Percentiles rank a stretch among this genome's conserved stretches.
phyloP scores from a whole-genome alignment of 2,329 filamentous ascomycete species.

The Trichoderma gracile region DNA sequence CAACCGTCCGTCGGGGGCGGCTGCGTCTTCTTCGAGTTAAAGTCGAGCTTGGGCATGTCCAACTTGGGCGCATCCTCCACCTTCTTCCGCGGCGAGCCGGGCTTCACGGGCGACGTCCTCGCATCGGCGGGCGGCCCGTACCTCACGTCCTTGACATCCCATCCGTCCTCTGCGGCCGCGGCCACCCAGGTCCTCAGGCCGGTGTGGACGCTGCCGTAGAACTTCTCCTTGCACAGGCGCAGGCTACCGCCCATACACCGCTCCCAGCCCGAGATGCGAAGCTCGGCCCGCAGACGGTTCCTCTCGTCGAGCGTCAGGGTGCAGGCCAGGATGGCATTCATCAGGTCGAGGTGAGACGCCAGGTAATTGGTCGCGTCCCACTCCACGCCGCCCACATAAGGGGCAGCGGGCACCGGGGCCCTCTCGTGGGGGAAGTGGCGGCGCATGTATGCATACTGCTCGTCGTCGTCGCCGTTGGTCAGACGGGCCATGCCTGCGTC shows the following conservation, averaged over 20 bases:
- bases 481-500: constrained; percentile 28
- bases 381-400: constrained; percentile 95
- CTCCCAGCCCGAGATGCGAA: constrained; percentile 86
- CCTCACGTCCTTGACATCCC: constrained; percentile 79
- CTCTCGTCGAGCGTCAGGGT: constrained; percentile 69
- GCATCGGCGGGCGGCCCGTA: constrained; percentile 59
- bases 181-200: constrained; percentile 87
- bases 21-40: constrained; percentile 43
- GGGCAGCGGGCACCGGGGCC: constrained; percentile 87
- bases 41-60: constrained; percentile 60
- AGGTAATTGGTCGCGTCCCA: constrained; percentile 99
- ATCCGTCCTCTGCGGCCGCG: constrained; percentile 82
- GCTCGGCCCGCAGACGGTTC: constrained; percentile 73
- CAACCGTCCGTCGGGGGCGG: constrained; percentile 37
- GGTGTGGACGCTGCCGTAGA: constrained; percentile 90
- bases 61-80: constrained; percentile 60
- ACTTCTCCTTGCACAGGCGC: constrained; percentile 94
- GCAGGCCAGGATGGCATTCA: constrained; percentile 87
- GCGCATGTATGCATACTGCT: constrained; percentile 62
- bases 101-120: constrained; percentile 36
- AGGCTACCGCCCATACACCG: constrained; percentile 82
- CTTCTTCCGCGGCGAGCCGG: constrained; percentile 46
- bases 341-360: constrained; percentile 84
- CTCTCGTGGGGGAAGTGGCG: constrained; percentile 81
- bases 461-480: constrained; percentile 36